These are phyloP conservation scores for Berberis vulgaris DNA, from an alignment of 164 flowering plant genomes.

Conservation along the genomic window DNA sequence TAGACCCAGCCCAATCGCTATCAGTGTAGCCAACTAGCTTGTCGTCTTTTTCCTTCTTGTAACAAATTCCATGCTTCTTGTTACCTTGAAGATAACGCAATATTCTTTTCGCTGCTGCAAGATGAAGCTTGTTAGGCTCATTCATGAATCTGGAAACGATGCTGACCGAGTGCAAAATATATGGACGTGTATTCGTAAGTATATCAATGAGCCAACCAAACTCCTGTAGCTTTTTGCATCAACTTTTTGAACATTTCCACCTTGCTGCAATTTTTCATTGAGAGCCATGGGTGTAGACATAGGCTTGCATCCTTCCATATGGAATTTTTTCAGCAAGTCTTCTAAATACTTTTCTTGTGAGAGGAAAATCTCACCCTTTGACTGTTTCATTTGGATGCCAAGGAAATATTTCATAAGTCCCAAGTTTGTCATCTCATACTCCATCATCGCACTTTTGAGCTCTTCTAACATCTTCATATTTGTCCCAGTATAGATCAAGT, in stretches of 20 bases:
- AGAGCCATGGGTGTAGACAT: background rate
- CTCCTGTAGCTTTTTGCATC: constrained; percentile 1
- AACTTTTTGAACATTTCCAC: constrained; percentile 4
- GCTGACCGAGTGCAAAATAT: constrained; percentile 3
- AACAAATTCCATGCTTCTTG: background rate
- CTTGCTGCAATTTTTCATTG: constrained; percentile 9
- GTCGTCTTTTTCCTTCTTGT: background rate
- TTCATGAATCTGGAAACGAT: constrained; percentile 7
- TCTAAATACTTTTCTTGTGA: constrained; percentile 9
- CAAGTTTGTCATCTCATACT: constrained; percentile 10
- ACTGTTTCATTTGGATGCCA: constrained; percentile 8
- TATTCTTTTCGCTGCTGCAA: constrained; percentile 2
- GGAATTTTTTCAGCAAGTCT: constrained; percentile 8
- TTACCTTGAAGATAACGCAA: background rate
- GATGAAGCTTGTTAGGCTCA: constrained; percentile 7
- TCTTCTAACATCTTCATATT: background rate
- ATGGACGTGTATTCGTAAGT: constrained; percentile 8
- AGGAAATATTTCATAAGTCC: constrained; percentile 8
- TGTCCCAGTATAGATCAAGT: constrained; percentile 1
- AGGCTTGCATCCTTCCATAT: constrained; percentile 11
- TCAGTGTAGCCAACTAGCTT: constrained; percentile 1
- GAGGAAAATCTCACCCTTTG: background rate
- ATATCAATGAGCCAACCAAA: constrained; percentile 7
- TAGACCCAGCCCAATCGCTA: constrained; percentile 3
- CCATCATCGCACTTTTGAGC: constrained; percentile 5